These are phyloP conservation scores for Epichloe brachyelytri DNA, from an alignment of 2,329 filamentous ascomycete genomes.

Conservation along the genomic window DNA sequence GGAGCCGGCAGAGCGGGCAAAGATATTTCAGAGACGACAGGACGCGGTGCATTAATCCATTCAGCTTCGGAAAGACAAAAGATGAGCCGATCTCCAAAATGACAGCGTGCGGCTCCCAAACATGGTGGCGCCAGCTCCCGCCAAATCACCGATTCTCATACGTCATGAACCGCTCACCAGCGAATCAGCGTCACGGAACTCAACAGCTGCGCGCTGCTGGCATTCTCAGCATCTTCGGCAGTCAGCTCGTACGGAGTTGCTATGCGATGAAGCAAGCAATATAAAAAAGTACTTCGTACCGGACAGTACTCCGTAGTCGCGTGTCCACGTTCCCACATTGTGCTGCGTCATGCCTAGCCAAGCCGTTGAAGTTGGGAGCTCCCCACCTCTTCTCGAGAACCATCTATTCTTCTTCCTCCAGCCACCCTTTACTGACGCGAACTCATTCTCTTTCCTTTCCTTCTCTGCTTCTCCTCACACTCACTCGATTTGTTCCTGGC, in stretches of 20 bases:
- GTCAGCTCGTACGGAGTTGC: not conserved
- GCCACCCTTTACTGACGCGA: not conserved
- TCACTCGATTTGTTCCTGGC: not conserved
- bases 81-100: too few species aligned
- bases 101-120: too few species aligned
- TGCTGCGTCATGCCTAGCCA: not conserved
- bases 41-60: too few species aligned
- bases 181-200: slow-evolving; percentile 3
- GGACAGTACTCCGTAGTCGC: too few species aligned
- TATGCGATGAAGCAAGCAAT: not conserved
- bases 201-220: not conserved
- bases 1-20: too few species aligned
- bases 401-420: not conserved
- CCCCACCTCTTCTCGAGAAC: not conserved
- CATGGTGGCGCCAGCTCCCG: not conserved
- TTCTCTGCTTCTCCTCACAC: not conserved
- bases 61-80: too few species aligned
- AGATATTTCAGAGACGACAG: too few species aligned
- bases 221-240: slow-evolving; percentile 2
- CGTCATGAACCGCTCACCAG: slow-evolving; percentile 4
- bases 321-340: not conserved
- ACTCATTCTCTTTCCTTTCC: not conserved
- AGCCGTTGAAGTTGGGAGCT: not conserved
- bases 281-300: too few species aligned
- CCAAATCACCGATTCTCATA: slow-evolving; percentile 1